Base-by-base conservation (phyloP, 257 asterid species). In the Solanum paucissectum region DNA sequence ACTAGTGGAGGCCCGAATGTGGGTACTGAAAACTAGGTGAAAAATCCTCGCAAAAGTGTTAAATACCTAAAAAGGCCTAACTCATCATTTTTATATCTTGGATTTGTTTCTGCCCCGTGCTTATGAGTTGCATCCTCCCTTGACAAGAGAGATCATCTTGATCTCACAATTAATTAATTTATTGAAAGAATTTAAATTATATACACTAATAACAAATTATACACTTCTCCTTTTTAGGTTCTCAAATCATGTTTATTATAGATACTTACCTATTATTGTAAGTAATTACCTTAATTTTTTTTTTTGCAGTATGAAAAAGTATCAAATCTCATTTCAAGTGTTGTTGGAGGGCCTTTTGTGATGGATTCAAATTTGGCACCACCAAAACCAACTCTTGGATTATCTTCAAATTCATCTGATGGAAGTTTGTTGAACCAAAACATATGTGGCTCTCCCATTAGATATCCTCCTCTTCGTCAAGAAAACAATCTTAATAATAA, bases 251-350 rank as follows among this genome's bases (percentile, higher is more conserved):
- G 82, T 73, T 36, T 36, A 34, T 36, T 23, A 34, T 5, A 34
- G 9, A 72, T 72, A 16, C 3, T 34, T 72, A 18, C 44, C 16
- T 16, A 34, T 72, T 4, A 73, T 73, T 18, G 46, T 72, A 34
- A 72, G 14, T 34, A 72, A 21, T 7, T 32, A 71, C 34, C 7
- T 16, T 18, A 69, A 3, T 6, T 8, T 0, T 9, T 69, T 12
- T 12, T 13, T 36, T 87, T 86, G 87, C 91, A 91, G 96, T 89
- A 89, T 40, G 92, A 90, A 76, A 73, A 90, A 52, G 7, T 92
- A 7, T 85, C 91, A 55, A 88, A 52, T 88, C 18, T 89, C 20
- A 46, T 91, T n/a, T 88, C 94, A 81, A 91, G 87, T 86, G 64
- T 90, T 42, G 73, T 87, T 86, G 93, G 93, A 87, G 91, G 88